Evolutionary conservation across 1,139 yeast genomes (phyloP).

Genomic region (Diutina mesorugosa): DNA sequence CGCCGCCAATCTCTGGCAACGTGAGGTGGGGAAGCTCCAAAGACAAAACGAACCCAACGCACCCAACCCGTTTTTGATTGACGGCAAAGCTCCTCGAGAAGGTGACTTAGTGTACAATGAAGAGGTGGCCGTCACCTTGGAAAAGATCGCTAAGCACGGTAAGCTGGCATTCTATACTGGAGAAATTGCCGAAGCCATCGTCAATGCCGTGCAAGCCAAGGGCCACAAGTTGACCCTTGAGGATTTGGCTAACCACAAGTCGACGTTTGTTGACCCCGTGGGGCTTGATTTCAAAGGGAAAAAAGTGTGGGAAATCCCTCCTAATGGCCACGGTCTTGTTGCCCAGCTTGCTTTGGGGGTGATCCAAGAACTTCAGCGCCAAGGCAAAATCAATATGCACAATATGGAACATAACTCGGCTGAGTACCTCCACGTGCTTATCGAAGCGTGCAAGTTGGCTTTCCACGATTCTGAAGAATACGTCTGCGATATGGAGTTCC

Average conservation of each 20-base stretch:
- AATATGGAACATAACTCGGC: conserved; percentile 51
- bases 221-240: conserved; percentile 44
- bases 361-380: conserved; percentile 39
- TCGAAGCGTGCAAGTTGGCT: conserved; percentile 60
- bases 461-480: conserved; percentile 70
- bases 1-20: conserved; percentile 41
- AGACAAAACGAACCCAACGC: conserved; percentile 16
- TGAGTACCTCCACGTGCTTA: conserved; percentile 55
- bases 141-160: conserved; percentile 41
- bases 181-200: conserved; percentile 49
- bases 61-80: neutral
- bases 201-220: conserved; percentile 34
- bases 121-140: conserved; percentile 41
- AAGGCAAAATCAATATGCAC: conserved; percentile 31
- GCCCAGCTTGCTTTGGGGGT: conserved; percentile 61
- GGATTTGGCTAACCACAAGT: conserved; percentile 44
- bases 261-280: conserved; percentile 54
- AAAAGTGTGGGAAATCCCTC: conserved; percentile 65
- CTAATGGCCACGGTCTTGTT: conserved; percentile 71
- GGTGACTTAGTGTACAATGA: conserved; percentile 51
- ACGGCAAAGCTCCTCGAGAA: conserved; percentile 15
- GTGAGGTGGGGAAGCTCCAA: conserved; percentile 22
- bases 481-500: conserved; percentile 46
- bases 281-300: conserved; percentile 31
- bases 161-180: conserved; percentile 61